These are phyloP conservation scores for Neofusicoccum ribis DNA, from an alignment of 2,329 filamentous ascomycete species.

Conservation along the genomic window DNA sequence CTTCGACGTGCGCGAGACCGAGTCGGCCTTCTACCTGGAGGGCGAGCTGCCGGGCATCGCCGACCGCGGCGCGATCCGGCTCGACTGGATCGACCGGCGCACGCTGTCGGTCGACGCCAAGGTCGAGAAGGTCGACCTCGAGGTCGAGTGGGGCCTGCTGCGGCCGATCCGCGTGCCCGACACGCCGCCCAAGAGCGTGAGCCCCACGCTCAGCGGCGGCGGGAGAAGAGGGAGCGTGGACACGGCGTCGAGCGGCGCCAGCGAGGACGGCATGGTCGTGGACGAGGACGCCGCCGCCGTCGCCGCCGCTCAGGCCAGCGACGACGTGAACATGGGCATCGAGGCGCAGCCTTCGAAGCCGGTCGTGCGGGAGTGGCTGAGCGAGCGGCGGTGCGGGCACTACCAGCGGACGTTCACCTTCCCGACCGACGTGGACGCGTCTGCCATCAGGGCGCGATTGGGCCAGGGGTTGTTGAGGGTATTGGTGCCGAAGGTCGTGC, in stretches of 20 bases:
- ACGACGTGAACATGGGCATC: not conserved
- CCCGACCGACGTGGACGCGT: constrained; percentile 20
- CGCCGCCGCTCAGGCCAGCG: not conserved
- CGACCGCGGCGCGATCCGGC: constrained; percentile 6
- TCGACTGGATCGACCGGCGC: constrained; percentile 18
- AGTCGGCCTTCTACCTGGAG: constrained; percentile 17
- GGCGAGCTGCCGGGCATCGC: constrained; percentile 17
- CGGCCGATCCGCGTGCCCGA: constrained; percentile 6
- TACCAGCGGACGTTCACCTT: constrained; percentile 22
- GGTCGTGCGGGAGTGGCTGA: constrained; percentile 21
- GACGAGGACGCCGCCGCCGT: constrained; percentile 23
- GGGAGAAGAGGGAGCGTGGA: not conserved
- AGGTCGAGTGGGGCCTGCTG: constrained; percentile 19
- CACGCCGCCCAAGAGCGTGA: no score
- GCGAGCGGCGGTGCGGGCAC: constrained; percentile 18
- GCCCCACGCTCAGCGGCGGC: no score
- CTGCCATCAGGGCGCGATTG: constrained; percentile 14
- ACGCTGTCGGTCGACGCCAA: constrained; percentile 17
- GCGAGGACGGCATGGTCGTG: constrained; percentile 22
- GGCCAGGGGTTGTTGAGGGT: constrained; percentile 20
- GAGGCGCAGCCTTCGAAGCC: constrained; percentile 17
- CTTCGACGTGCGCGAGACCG: constrained; percentile 20
- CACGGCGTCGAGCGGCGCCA: not conserved
- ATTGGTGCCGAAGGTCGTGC: constrained; percentile 20
- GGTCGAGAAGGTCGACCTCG: constrained; percentile 18